Evolutionary conservation across 805 yeast species (phyloP).

Genomic region (Candida khao-thaluensis): DNA sequence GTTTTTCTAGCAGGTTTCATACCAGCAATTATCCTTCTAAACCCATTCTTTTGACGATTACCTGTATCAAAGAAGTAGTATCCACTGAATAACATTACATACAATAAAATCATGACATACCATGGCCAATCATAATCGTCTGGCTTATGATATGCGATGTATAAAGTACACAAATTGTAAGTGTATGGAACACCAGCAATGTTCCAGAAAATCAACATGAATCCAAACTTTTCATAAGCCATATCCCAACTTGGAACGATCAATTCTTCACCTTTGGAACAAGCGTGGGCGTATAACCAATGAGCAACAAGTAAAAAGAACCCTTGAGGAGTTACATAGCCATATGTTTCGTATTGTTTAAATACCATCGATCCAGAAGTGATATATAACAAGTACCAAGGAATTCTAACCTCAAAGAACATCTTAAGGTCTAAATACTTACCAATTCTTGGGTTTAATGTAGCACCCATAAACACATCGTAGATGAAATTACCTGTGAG

Average conservation of each 20-base stretch:
- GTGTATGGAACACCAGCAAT: conserved; percentile 99
- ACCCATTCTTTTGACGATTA: conserved; percentile 92
- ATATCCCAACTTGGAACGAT: conserved; percentile 99
- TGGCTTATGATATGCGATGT: conserved; percentile 80
- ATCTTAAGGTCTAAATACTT: conserved; percentile 83
- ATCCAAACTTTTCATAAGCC: conserved; percentile 99
- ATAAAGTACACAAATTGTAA: conserved; percentile 91
- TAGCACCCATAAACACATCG: conserved; percentile 96
- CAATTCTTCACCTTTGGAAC: conserved; percentile 96
- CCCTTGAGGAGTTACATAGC: conserved; percentile 75
- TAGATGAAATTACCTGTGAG: conserved; percentile 90
- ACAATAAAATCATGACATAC: conserved; percentile 55
- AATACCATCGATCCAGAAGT: conserved; percentile 70
- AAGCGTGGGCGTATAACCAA: conserved; percentile 94
- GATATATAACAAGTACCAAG: conserved; percentile 91
- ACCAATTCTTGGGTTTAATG: conserved; percentile 93
- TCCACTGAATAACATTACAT: conserved; percentile 58
- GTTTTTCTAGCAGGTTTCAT: conserved; percentile 74
- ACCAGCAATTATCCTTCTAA: conserved; percentile 82
- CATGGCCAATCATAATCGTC: conserved; percentile 74
- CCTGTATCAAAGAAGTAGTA: conserved; percentile 94
- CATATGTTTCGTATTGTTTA: conserved; percentile 79
- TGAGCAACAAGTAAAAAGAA: conserved; percentile 75
- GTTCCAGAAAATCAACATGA: conserved; percentile 98
- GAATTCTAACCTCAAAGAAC: conserved; percentile 96